These are phyloP conservation scores for Coemansia sp. DNA, from an alignment of 192 early-diverging fungal species.

Conservation along the genomic window DNA sequence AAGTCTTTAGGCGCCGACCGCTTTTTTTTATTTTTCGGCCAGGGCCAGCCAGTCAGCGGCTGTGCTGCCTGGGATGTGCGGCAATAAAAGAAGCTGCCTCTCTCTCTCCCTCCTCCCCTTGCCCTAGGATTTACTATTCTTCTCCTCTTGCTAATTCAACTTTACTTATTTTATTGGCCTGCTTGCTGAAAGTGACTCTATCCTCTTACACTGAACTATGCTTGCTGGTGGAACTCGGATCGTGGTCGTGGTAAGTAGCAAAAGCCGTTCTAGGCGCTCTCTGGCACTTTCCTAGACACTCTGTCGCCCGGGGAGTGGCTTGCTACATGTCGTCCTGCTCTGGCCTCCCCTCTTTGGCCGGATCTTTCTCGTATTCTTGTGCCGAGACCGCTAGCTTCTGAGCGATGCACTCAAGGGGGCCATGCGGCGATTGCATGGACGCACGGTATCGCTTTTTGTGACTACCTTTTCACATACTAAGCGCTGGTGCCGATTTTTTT, in stretches of 20 bases:
- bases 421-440: slow-evolving; percentile 1
- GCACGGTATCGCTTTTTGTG: slow-evolving; percentile 1
- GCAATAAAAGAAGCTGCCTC: neutral
- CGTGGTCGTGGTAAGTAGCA: slow-evolving; percentile 49
- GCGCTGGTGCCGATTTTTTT: neutral
- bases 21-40: neutral
- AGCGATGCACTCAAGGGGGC: neutral
- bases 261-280: neutral
- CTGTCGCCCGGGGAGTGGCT: too few relatives aligned
- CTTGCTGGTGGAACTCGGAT: slow-evolving; percentile 54
- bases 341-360: neutral
- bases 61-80: neutral
- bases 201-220: slow-evolving; percentile 22
- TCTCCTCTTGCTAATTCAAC: neutral
- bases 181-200: neutral
- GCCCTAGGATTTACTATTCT: neutral
- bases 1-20: neutral
- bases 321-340: too few relatives aligned
- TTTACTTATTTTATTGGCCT: neutral
- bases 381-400: neutral
- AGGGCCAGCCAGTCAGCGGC: neutral
- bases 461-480: neutral
- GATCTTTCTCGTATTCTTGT: neutral
- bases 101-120: neutral
- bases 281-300: neutral